Conservation (phyloP, 371 early-diverging fungal species). For the Mucor mucedo region DNA sequence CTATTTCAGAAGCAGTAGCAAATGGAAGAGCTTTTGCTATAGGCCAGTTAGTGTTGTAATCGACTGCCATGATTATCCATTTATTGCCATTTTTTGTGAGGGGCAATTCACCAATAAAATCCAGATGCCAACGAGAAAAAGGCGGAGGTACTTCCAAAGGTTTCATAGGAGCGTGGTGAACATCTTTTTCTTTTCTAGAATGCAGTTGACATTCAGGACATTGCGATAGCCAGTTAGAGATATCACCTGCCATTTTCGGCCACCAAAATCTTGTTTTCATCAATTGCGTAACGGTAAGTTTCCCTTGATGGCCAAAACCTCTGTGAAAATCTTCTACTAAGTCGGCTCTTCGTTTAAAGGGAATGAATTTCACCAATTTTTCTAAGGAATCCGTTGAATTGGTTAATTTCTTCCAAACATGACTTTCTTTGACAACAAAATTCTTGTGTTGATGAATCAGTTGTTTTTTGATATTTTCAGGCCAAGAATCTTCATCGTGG, state of each 20-base stretch:
- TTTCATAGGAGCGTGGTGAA: slow-evolving; percentile 3
- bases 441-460: background rate
- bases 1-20: too few relatives aligned
- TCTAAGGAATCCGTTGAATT: background rate
- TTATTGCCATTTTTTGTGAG: too few relatives aligned
- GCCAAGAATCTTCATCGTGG: background rate
- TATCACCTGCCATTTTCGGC: background rate
- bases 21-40: too few relatives aligned
- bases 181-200: slow-evolving; percentile 5
- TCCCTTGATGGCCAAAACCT: slow-evolving; percentile 21
- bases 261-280: background rate
- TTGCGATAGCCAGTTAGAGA: slow-evolving; percentile 14
- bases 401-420: background rate
- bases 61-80: too few relatives aligned
- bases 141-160: slow-evolving; percentile 17
- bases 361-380: background rate
- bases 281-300: slow-evolving; percentile 1
- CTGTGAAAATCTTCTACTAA: slow-evolving; percentile 10
- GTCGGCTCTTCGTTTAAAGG: slow-evolving; percentile 7
- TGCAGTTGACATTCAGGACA: background rate
- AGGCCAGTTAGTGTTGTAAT: too few relatives aligned
- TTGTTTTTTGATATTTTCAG: too few relatives aligned
- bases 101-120: too few relatives aligned
- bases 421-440: background rate
- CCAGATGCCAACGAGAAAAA: slow-evolving; percentile 34